Evolutionary conservation across 805 yeast species (phyloP).

Genomic region (Lipomyces lipofer): DNA sequence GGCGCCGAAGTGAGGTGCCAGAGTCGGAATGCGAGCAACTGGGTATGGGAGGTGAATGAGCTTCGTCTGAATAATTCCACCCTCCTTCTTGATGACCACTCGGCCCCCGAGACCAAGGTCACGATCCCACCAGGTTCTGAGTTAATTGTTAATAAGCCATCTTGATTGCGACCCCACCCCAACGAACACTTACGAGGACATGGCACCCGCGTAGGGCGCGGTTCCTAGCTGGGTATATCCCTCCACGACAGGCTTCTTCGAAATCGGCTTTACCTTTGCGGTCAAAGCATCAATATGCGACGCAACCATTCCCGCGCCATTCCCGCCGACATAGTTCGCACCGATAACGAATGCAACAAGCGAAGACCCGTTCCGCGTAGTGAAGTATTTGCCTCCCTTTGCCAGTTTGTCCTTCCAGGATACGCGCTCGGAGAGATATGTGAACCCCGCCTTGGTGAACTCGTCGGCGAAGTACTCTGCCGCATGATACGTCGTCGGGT

Average conservation of each 20-base stretch:
- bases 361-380: conserved; percentile 67
- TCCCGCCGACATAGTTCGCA: conserved; percentile 59
- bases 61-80: conserved; percentile 37
- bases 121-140: conserved; percentile 73
- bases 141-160: conserved; percentile 19
- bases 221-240: conserved; percentile 80
- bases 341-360: conserved; percentile 74
- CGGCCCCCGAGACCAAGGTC: conserved; percentile 85
- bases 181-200: conserved; percentile 38
- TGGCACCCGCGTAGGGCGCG: conserved; percentile 79
- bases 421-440: conserved; percentile 62
- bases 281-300: conserved; percentile 58
- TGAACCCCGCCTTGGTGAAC: conserved; percentile 61
- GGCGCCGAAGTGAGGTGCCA: conserved; percentile 85
- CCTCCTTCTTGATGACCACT: conserved; percentile 52
- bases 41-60: conserved; percentile 45
- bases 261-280: conserved; percentile 65
- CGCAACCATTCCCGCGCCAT: conserved; percentile 59
- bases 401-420: conserved; percentile 49
- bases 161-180: not conserved
- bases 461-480: conserved; percentile 61
- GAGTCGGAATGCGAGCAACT: conserved; percentile 76
- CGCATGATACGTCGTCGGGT: conserved; percentile 65
- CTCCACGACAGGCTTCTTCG: conserved; percentile 59
- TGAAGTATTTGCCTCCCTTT: conserved; percentile 58